Conservation (phyloP, 257 asterid species). For the Fraxinus excelsior region DNA sequence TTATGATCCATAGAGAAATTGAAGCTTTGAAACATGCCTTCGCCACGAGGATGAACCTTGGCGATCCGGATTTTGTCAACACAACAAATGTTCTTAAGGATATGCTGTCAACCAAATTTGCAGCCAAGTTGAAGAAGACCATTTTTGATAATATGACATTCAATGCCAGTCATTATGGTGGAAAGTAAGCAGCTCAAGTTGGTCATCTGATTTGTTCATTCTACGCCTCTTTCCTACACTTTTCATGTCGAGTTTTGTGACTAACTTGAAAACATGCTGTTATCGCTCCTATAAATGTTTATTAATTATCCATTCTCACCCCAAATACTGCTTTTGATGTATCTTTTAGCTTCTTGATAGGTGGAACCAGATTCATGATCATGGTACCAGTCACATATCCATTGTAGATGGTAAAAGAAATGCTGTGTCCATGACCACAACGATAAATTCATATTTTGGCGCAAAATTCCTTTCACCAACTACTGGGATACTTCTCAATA, state of each 20-base stretch:
- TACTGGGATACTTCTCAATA: constrained; percentile 76
- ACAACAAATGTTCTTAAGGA: constrained; percentile 28
- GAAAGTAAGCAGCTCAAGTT: constrained; percentile 42
- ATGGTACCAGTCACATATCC: constrained; percentile 74
- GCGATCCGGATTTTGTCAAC: constrained; percentile 63
- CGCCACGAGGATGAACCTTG: constrained; percentile 61
- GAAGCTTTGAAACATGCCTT: constrained; percentile 71
- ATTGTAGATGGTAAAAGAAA: constrained; percentile 62
- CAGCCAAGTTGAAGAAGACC: constrained; percentile 40
- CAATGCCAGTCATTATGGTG: constrained; percentile 57
- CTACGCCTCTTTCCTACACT: background rate
- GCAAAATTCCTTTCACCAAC: constrained; percentile 49
- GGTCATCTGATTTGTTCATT: background rate
- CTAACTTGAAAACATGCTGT: background rate
- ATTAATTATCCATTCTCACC: background rate
- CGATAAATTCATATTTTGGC: constrained; percentile 59
- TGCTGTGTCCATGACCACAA: constrained; percentile 68
- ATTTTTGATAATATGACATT: constrained; percentile 58
- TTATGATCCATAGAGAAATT: constrained; percentile 55
- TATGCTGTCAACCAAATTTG: constrained; percentile 58
- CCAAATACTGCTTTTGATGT: background rate
- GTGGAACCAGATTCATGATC: constrained; percentile 67
- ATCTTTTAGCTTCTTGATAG: constrained; percentile 27
- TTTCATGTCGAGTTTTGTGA: background rate
- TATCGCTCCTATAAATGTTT: background rate